Evolutionary conservation across 2,329 filamentous ascomycete genomes (phyloP).

Genomic region (Microsporum ferrugineum): DNA sequence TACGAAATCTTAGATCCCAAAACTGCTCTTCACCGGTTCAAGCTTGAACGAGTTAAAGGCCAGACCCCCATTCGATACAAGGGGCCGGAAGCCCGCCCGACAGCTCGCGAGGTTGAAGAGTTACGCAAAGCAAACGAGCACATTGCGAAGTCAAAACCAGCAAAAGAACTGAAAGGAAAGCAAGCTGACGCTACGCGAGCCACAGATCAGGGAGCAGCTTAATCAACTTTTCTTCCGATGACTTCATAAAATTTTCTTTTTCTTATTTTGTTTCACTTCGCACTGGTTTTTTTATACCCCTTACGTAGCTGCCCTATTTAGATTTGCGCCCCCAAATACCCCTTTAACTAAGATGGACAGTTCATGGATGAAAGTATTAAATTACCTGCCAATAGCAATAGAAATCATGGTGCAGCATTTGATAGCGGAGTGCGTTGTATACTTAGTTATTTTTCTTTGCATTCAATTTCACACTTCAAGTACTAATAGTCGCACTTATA

Average conservation of each 20-base stretch:
- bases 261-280: background rate
- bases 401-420: too few relatives aligned
- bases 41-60: slow-evolving; percentile 31
- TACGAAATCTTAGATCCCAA: slow-evolving; percentile 30
- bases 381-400: too few relatives aligned
- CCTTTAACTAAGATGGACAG: too few relatives aligned
- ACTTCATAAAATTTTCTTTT: background rate
- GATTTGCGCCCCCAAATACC: too few relatives aligned
- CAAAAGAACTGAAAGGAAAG: background rate
- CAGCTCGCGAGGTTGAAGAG: slow-evolving; percentile 27
- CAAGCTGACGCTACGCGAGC: background rate
- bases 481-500: too few relatives aligned
- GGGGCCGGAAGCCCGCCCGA: slow-evolving; percentile 34
- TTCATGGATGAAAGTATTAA: too few relatives aligned
- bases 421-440: too few relatives aligned
- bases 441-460: too few relatives aligned
- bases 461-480: too few relatives aligned
- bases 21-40: slow-evolving; percentile 39
- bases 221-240: background rate
- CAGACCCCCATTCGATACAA: slow-evolving; percentile 40
- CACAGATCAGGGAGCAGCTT: background rate
- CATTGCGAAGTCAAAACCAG: background rate
- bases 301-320: too few relatives aligned
- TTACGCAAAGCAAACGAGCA: background rate
- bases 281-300: too few relatives aligned